Evolutionary conservation across 108 stramenopile species (phyloP).

Genomic region (Fragilaria radians): DNA sequence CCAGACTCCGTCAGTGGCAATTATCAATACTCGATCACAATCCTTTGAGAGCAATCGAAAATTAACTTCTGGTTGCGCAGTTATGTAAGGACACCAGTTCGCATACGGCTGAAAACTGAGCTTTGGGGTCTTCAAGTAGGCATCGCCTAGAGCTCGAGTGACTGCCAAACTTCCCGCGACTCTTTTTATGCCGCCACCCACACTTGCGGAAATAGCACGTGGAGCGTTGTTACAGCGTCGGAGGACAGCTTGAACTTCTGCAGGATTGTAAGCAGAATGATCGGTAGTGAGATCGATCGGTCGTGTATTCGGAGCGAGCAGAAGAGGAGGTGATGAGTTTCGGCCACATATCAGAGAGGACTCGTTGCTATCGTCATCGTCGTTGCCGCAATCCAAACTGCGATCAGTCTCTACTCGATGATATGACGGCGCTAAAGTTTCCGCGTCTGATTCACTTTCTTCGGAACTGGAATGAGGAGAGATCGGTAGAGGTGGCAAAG

Average conservation of each 20-base stretch:
- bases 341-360: background rate
- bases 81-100: constrained; percentile 75
- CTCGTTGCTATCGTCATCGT: background rate
- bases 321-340: background rate
- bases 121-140: constrained; percentile 75
- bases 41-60: constrained; percentile 58
- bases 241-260: constrained; percentile 71
- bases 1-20: constrained; percentile 86
- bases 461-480: background rate
- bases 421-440: background rate
- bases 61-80: constrained; percentile 81
- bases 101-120: constrained; percentile 83
- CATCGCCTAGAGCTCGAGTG: constrained; percentile 80
- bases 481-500: background rate
- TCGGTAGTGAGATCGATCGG: constrained; percentile 82
- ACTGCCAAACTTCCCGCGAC: constrained; percentile 82
- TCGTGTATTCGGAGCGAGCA: constrained; percentile 48
- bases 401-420: background rate
- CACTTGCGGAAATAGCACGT: constrained; percentile 60
- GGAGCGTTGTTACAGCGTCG: constrained; percentile 81
- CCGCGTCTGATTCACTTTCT: background rate
- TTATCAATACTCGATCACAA: constrained; percentile 64
- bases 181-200: constrained; percentile 80
- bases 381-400: background rate
- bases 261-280: constrained; percentile 81